Evolutionary conservation across 1,284 basidiomycete species (phyloP).

Genomic region (Boletus hoseneyae): DNA sequence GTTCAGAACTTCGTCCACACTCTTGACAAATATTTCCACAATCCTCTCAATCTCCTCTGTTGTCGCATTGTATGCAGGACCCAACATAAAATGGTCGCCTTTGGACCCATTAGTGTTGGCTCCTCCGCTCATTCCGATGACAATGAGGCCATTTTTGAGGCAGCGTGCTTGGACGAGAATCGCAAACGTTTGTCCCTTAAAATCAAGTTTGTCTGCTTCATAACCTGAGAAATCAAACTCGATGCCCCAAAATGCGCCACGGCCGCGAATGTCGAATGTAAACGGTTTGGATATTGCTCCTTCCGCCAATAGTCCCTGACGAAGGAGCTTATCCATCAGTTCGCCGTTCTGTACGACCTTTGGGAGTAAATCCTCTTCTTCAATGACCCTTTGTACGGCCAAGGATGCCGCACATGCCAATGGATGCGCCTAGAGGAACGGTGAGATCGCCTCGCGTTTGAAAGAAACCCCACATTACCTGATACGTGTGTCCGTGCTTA

Average conservation of each 20-base stretch:
- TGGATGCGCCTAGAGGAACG: conserved; percentile 55
- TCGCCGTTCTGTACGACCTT: conserved; percentile 62
- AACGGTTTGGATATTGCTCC: conserved; percentile 59
- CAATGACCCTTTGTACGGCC: conserved; percentile 74
- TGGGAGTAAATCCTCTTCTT: conserved; percentile 63
- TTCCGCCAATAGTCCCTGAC: conserved; percentile 49
- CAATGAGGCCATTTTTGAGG: conserved; percentile 60
- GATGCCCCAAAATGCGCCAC: conserved; percentile 77
- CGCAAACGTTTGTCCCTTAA: conserved; percentile 54
- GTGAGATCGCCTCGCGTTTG: conserved; percentile 5
- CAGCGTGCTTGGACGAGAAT: conserved; percentile 63
- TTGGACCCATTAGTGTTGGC: conserved; percentile 63
- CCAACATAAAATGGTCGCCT: conserved; percentile 67
- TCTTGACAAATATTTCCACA: conserved; percentile 56
- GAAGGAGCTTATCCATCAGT: conserved; percentile 57
- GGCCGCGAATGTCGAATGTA: conserved; percentile 73
- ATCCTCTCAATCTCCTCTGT: conserved; percentile 63
- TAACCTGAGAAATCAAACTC: conserved; percentile 67
- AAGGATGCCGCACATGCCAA: conserved; percentile 73
- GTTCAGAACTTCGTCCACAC: conserved; percentile 58
- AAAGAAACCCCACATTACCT: conserved; percentile 39
- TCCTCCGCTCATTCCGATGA: conserved; percentile 73
- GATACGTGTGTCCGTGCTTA: conserved; percentile 87
- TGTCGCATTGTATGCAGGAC: conserved; percentile 74
- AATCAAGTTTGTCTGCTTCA: conserved; percentile 42